These are phyloP conservation scores for Magnolia kwangsiensis DNA, from an alignment of 164 flowering plant species.

Conservation along the genomic window DNA sequence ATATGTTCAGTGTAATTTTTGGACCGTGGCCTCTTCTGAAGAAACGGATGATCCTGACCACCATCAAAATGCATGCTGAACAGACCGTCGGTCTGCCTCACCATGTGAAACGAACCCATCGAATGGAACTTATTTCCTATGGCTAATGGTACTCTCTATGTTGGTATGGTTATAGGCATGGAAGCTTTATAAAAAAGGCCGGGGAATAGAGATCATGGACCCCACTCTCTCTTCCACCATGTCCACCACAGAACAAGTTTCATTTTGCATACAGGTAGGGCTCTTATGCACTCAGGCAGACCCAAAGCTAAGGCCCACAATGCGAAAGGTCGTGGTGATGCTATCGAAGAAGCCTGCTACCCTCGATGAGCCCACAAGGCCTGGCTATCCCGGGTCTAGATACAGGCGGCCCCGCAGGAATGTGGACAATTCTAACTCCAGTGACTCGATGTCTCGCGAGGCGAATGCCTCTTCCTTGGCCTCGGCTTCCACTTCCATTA, in stretches of 20 bases:
- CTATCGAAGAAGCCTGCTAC: slow-evolving; percentile 51
- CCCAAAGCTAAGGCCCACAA: slow-evolving; percentile 60
- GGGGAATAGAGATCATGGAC: slow-evolving; percentile 66
- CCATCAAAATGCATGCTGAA: too few species aligned
- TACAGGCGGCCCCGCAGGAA: slow-evolving; percentile 35
- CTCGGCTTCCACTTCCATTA: neutral
- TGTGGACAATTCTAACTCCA: slow-evolving; percentile 30
- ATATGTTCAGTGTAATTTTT: too few species aligned
- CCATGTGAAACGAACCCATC: too few species aligned
- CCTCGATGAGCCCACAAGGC: slow-evolving; percentile 68
- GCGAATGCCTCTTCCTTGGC: slow-evolving; percentile 9
- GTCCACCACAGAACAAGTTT: slow-evolving; percentile 39
- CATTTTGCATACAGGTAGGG: slow-evolving; percentile 65
- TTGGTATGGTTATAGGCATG: slow-evolving; percentile 46
- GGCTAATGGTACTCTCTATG: neutral
- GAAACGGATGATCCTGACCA: too few species aligned
- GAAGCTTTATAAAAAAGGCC: slow-evolving; percentile 57
- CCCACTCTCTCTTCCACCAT: slow-evolving; percentile 35
- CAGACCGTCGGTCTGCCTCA: too few species aligned
- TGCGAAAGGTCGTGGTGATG: slow-evolving; percentile 58
- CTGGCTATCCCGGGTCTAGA: slow-evolving; percentile 60
- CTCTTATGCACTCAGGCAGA: slow-evolving; percentile 75
- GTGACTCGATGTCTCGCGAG: slow-evolving; percentile 27
- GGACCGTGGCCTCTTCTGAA: too few species aligned
- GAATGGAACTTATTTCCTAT: too few species aligned